phyloP scores from a whole-genome alignment of 75 land plant species.

The Pseudotsuga menziesii region DNA sequence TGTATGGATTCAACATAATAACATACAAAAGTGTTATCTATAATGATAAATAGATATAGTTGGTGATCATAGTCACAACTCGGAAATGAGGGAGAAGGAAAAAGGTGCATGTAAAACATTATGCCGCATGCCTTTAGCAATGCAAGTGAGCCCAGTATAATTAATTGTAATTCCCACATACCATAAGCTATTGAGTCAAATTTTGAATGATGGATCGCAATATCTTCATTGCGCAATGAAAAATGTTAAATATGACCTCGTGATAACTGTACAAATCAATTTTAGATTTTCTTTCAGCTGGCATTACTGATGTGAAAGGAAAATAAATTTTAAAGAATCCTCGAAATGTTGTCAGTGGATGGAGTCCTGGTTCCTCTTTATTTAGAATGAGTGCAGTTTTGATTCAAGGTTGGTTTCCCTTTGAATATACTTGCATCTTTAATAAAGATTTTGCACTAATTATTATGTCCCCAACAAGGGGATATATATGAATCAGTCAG shows the following conservation, averaged over 20 bases:
- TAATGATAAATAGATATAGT: no score
- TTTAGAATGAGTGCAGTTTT: no score
- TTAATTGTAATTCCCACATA: constrained; percentile 16
- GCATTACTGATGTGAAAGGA: constrained; percentile 55
- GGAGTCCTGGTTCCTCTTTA: no score
- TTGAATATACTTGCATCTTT: no score
- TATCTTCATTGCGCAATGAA: constrained; percentile 68
- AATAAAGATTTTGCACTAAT: no score
- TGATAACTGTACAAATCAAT: constrained; percentile 56
- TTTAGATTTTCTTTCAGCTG: constrained; percentile 42
- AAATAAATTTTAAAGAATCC: no score
- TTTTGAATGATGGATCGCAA: constrained; percentile 61
- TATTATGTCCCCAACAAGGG: no score
- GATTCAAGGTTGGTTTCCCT: no score
- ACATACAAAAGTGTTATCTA: not conserved
- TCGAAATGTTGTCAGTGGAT: no score
- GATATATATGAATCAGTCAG: no score
- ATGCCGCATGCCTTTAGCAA: not conserved
- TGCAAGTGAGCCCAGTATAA: not conserved
- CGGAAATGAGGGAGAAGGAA: not conserved
- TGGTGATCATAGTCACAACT: no score
- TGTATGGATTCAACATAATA: not conserved
- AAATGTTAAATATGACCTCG: constrained; percentile 75
- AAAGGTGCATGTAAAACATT: not conserved
- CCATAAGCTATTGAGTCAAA: constrained; percentile 74